These are phyloP conservation scores for Metschnikowia gelsemii DNA, from an alignment of 805 yeast genomes.

Conservation along the genomic window DNA sequence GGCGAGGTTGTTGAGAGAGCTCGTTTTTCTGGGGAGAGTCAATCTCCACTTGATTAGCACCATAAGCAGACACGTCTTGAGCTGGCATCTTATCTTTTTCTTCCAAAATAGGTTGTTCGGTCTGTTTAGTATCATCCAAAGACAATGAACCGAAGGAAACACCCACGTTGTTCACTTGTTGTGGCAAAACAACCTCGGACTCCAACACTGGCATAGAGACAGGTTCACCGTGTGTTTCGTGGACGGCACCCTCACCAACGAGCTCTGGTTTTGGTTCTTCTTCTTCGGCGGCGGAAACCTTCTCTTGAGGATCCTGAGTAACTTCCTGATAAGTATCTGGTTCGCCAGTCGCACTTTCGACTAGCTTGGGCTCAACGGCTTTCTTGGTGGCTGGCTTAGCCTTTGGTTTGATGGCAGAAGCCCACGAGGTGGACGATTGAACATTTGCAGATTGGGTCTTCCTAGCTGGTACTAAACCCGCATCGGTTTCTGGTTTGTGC, in stretches of 20 bases:
- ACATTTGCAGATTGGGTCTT: constrained; percentile 13
- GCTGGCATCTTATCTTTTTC: constrained; percentile 20
- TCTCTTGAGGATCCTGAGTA: constrained; percentile 34
- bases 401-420: constrained; percentile 58
- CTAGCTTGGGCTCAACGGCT: constrained; percentile 24
- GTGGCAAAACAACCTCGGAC: constrained; percentile 53
- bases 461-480: constrained; percentile 2
- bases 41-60: constrained; percentile 5
- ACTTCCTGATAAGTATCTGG: constrained; percentile 41
- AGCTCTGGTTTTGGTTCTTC: constrained; percentile 33
- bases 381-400: constrained; percentile 42
- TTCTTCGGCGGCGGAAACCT: constrained; percentile 18
- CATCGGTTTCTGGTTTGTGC: constrained; percentile 4
- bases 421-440: constrained; percentile 51
- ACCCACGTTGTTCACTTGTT: constrained; percentile 49
- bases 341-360: constrained; percentile 26
- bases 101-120: constrained; percentile 13
- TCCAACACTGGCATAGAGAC: constrained; percentile 51
- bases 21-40: constrained; percentile 13
- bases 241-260: no score
- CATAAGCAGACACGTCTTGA: constrained; percentile 7
- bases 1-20: constrained; percentile 22
- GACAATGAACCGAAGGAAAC: constrained; percentile 64
- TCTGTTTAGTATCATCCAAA: constrained; percentile 41
- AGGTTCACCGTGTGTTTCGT: constrained; percentile 62